Evolutionary conservation across 2,329 filamentous ascomycete species (phyloP).

Genomic region (Karstenula rhodostoma): DNA sequence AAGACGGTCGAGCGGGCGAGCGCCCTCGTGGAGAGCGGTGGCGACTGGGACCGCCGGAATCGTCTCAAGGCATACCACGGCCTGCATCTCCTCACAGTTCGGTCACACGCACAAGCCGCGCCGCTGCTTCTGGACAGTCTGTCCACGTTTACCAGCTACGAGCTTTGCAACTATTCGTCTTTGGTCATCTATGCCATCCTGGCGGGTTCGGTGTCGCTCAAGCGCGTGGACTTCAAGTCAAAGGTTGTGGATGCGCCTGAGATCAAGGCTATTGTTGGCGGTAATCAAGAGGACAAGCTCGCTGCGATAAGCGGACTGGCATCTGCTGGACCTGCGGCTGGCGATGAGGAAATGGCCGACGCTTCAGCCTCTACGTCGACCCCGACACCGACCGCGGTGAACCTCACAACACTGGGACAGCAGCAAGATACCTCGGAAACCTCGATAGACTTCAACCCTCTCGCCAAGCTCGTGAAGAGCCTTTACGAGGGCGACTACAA

Average conservation of each 20-base stretch:
- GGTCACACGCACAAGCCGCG: constrained; percentile 87
- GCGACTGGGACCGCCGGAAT: constrained; percentile 98
- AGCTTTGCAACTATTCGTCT: constrained; percentile 94
- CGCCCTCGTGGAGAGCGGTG: constrained; percentile 89
- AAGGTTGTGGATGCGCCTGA: constrained; percentile 98
- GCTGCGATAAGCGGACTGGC: constrained; percentile 80
- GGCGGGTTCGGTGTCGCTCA: constrained; percentile 90
- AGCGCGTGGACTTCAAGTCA: constrained; percentile 97
- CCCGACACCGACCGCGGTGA: constrained; percentile 76
- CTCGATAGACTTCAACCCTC: constrained; percentile 85
- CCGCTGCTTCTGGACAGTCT: constrained; percentile 95
- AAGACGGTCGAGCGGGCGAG: constrained; percentile 92
- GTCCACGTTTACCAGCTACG: constrained; percentile 98
- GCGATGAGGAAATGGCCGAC: constrained; percentile 78
- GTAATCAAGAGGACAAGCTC: constrained; percentile 81
- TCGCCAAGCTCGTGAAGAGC: constrained; percentile 87
- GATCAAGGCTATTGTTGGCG: constrained; percentile 95
- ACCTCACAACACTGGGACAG: constrained; percentile 85
- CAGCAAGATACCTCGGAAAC: constrained; percentile 77
- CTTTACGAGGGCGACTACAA: constrained; percentile 95
- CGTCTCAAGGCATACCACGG: constrained; percentile 98
- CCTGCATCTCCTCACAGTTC: constrained; percentile 88
- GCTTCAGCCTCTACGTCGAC: constrained; percentile 57
- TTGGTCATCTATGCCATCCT: constrained; percentile 96
- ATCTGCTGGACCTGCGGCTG: constrained; percentile 79